These are phyloP conservation scores for Chalciporus pseudorubinellus DNA, from an alignment of 768 basidiomycete genomes.

Conservation along the genomic window DNA sequence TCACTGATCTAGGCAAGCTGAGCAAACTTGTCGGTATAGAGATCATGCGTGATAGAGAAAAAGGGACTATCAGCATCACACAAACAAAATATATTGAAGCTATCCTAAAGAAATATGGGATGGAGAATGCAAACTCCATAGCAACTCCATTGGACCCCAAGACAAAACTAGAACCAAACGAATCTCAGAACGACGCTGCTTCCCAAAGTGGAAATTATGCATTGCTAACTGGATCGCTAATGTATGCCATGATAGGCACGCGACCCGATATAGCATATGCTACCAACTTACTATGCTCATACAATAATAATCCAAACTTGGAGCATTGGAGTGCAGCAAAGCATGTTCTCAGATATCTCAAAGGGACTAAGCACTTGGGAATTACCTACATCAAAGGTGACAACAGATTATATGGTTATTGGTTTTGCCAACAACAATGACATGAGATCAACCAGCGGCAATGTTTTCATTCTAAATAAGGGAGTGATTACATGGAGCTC, in stretches of 20 bases:
- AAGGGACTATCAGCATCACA: background rate
- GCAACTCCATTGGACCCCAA: conserved; percentile 1
- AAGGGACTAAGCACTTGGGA: background rate
- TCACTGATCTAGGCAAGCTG: conserved; percentile 16
- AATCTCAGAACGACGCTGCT: background rate
- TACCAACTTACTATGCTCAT: conserved; percentile 1
- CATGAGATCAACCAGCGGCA: conserved; percentile 20
- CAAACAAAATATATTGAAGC: conserved; percentile 11
- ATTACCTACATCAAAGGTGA: background rate
- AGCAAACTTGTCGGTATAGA: conserved; percentile 19
- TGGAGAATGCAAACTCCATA: conserved; percentile 1
- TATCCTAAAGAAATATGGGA: background rate
- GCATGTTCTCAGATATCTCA: conserved; percentile 13
- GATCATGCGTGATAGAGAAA: background rate
- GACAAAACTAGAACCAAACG: background rate
- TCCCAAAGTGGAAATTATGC: background rate
- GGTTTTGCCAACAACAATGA: conserved; percentile 27
- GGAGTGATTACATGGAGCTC: conserved; percentile 27
- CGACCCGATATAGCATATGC: conserved; percentile 12
- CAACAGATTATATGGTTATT: conserved; percentile 2
- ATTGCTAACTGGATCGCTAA: conserved; percentile 16
- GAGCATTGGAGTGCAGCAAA: conserved; percentile 15
- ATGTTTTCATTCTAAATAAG: conserved; percentile 30
- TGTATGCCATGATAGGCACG: conserved; percentile 19
- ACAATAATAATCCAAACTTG: conserved; percentile 3